These are phyloP conservation scores for Melanogaster broomeanus DNA, from an alignment of 768 basidiomycete species.

Conservation along the genomic window DNA sequence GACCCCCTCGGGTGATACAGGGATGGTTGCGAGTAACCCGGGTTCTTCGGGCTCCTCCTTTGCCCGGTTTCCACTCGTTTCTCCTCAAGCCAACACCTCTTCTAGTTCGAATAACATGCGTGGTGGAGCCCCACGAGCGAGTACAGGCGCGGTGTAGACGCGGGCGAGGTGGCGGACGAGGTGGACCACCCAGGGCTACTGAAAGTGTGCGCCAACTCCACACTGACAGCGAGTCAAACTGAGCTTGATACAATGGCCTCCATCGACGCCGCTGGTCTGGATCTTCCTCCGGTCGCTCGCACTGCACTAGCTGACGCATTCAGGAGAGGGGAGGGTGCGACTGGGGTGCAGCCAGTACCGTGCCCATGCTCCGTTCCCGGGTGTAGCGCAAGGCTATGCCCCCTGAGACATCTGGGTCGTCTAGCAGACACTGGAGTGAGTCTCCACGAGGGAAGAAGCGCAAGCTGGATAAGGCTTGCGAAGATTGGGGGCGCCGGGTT, in stretches of 20 bases:
- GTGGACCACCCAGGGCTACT: background rate
- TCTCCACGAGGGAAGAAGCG: constrained; percentile 21
- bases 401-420: background rate
- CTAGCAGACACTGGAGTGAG: background rate
- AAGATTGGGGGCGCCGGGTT: constrained; percentile 2
- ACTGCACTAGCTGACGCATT: background rate
- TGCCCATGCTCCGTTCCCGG: background rate
- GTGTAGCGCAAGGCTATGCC: background rate
- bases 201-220: background rate
- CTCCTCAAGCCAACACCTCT: background rate
- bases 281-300: background rate
- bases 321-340: background rate
- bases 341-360: background rate
- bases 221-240: background rate
- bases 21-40: background rate
- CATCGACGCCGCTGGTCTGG: background rate
- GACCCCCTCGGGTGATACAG: background rate
- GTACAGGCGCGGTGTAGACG: background rate
- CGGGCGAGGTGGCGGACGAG: background rate
- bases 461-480: constrained; percentile 16
- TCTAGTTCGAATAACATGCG: background rate
- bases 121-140: background rate
- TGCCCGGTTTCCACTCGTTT: background rate
- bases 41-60: background rate
- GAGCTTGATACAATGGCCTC: background rate